Conservation (phyloP, 2,329 filamentous ascomycete genomes). For the Fusarium graminum region DNA sequence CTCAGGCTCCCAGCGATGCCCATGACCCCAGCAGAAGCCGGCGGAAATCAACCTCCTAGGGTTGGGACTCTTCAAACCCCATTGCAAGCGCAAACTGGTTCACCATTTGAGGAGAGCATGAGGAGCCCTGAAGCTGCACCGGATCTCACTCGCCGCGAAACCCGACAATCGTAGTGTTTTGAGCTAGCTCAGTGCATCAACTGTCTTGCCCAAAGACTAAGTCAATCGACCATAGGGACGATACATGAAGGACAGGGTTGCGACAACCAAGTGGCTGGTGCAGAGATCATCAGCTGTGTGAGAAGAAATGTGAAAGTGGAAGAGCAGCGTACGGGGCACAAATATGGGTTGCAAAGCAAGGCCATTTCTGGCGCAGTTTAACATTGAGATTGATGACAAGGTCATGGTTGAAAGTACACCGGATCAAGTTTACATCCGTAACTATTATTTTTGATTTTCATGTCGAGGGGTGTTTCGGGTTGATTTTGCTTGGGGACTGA, state of each 20-base stretch:
- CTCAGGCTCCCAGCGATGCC: slow-evolving; percentile 33
- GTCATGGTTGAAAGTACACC: slow-evolving; percentile 43
- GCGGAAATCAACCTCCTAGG: slow-evolving; percentile 9
- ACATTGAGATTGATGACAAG: slow-evolving; percentile 39
- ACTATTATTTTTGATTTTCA: neutral
- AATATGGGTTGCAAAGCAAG: slow-evolving; percentile 17
- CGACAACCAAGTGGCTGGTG: neutral
- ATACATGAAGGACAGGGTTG: neutral
- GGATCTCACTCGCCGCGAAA: slow-evolving; percentile 23
- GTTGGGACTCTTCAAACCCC: slow-evolving; percentile 27
- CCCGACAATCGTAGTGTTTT: slow-evolving; percentile 33
- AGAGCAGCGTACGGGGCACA: slow-evolving; percentile 24
- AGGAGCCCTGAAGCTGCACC: slow-evolving; percentile 21
- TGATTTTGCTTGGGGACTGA: slow-evolving; percentile 19
- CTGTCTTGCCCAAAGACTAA: neutral
- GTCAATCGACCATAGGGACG: neutral
- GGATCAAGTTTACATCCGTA: slow-evolving; percentile 16
- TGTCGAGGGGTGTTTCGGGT: slow-evolving; percentile 27
- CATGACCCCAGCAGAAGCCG: slow-evolving; percentile 21
- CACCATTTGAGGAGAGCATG: slow-evolving; percentile 10
- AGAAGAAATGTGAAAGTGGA: neutral
- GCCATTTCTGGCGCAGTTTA: slow-evolving; percentile 27
- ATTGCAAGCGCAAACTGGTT: slow-evolving; percentile 22
- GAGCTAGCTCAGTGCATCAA: neutral
- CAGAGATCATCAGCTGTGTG: neutral